These are phyloP conservation scores for Purpureocillium takamizusanense DNA, from an alignment of 2,329 filamentous ascomycete species.

Conservation along the genomic window DNA sequence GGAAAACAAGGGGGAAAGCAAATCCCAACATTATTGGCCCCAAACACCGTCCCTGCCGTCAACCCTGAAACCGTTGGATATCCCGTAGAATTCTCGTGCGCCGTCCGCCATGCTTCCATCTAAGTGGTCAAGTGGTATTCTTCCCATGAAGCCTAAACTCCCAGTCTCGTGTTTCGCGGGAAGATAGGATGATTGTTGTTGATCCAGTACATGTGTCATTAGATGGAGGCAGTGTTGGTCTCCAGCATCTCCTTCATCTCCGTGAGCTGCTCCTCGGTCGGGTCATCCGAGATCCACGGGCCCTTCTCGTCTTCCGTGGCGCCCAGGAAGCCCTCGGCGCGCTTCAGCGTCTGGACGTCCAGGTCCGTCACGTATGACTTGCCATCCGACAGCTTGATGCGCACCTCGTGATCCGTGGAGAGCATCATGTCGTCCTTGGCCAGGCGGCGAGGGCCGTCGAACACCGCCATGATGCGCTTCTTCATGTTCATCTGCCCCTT, in stretches of 20 bases:
- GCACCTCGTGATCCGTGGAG: constrained; percentile 87
- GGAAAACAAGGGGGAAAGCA: constrained; percentile 1
- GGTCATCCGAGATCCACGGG: constrained; percentile 68
- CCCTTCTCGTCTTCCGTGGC: constrained; percentile 84
- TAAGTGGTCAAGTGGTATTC: constrained; percentile 3
- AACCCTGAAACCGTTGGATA: neutral
- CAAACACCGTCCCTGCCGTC: neutral
- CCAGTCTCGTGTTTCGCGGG: neutral
- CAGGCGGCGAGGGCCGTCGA: constrained; percentile 76
- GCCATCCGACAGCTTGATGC: constrained; percentile 67
- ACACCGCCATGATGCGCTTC: constrained; percentile 90
- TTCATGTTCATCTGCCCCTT: constrained; percentile 96
- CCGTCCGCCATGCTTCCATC: constrained; percentile 17
- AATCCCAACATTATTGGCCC: neutral
- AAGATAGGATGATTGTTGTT: neutral
- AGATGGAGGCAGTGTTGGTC: constrained; percentile 12
- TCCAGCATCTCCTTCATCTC: constrained; percentile 46
- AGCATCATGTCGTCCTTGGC: constrained; percentile 99
- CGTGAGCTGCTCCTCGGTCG: constrained; percentile 50
- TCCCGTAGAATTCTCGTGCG: constrained; percentile 11
- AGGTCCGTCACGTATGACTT: constrained; percentile 85
- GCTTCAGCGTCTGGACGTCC: constrained; percentile 80
- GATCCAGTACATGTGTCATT: constrained; percentile 1
- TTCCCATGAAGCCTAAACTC: neutral
- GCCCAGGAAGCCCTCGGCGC: constrained; percentile 74